These are phyloP conservation scores for Hypoxylon subgilvum DNA, from an alignment of 495 filamentous ascomycete genomes.

Conservation along the genomic window DNA sequence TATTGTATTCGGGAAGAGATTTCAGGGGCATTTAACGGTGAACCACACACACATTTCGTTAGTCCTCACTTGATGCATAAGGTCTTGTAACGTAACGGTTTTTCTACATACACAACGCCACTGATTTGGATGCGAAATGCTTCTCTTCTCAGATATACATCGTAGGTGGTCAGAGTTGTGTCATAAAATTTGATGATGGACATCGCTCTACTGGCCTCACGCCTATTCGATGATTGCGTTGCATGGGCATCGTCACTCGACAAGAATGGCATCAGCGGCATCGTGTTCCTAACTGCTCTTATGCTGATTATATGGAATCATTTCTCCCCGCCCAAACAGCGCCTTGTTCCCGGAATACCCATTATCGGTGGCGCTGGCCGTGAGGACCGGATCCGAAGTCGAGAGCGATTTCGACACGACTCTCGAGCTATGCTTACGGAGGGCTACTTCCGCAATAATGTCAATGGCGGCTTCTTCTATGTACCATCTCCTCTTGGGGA, in stretches of 20 bases:
- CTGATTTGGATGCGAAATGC: too few species aligned
- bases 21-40: too few species aligned
- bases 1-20: too few species aligned
- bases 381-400: slow-evolving; percentile 3
- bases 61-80: not conserved
- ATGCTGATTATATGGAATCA: slow-evolving; percentile 5
- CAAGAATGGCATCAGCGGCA: slow-evolving; percentile 1
- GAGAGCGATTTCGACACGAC: slow-evolving; percentile 6
- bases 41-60: too few species aligned
- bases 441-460: slow-evolving; percentile 12
- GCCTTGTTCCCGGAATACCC: slow-evolving; percentile 8
- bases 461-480: slow-evolving; percentile 22
- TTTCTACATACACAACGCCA: too few species aligned
- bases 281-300: not conserved
- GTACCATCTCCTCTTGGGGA: slow-evolving; percentile 32
- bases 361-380: slow-evolving; percentile 1
- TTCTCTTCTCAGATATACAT: too few species aligned
- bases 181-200: slow-evolving; percentile 1
- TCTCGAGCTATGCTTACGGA: slow-evolving; percentile 3
- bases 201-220: not conserved
- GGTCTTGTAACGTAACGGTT: too few species aligned
- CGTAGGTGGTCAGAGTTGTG: not conserved
- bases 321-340: slow-evolving; percentile 3
- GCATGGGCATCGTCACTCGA: slow-evolving; percentile 7
- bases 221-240: slow-evolving; percentile 1